phyloP scores from a whole-genome alignment of 768 basidiomycete genomes.

The Mycena sanguinolenta region DNA sequence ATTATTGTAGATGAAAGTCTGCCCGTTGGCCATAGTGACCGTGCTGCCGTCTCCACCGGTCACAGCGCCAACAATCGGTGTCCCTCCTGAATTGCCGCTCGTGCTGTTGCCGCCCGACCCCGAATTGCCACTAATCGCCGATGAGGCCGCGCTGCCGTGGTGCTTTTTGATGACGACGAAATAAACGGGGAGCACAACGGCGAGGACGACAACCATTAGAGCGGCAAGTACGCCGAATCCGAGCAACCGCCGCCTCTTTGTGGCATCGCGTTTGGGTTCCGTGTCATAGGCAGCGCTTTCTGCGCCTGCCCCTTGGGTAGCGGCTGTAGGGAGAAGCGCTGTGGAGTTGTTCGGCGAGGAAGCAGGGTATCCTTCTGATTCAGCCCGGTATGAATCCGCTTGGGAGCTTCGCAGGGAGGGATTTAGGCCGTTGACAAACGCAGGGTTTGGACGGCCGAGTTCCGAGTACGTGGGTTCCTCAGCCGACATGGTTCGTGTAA shows the following conservation, averaged over 20 bases:
- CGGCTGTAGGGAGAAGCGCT: neutral
- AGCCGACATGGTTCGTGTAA: too few relatives aligned
- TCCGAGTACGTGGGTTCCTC: too few relatives aligned
- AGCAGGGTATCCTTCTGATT: neutral
- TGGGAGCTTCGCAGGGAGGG: too few relatives aligned
- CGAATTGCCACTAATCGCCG: neutral
- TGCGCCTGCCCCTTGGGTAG: neutral
- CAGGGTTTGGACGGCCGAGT: too few relatives aligned
- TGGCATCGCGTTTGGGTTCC: too few relatives aligned
- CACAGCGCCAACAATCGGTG: constrained; percentile 37
- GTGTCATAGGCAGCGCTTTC: too few relatives aligned
- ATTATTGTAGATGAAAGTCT: constrained; percentile 83
- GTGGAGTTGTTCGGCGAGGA: neutral
- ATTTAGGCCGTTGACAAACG: too few relatives aligned
- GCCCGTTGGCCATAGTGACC: constrained; percentile 74
- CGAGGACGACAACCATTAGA: constrained; percentile 56
- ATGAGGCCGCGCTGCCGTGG: constrained; percentile 19
- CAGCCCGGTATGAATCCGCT: neutral
- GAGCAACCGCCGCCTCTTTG: too few relatives aligned
- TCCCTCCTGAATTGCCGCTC: neutral
- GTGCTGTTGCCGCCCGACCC: constrained; percentile 19
- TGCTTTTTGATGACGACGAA: constrained; percentile 65
- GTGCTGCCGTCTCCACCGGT: constrained; percentile 80
- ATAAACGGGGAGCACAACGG: constrained; percentile 70
- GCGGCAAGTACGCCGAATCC: constrained; percentile 50